These are phyloP conservation scores for Thraustochytrium sp. DNA, from an alignment of 352 stramenopile species.

Conservation along the genomic window DNA sequence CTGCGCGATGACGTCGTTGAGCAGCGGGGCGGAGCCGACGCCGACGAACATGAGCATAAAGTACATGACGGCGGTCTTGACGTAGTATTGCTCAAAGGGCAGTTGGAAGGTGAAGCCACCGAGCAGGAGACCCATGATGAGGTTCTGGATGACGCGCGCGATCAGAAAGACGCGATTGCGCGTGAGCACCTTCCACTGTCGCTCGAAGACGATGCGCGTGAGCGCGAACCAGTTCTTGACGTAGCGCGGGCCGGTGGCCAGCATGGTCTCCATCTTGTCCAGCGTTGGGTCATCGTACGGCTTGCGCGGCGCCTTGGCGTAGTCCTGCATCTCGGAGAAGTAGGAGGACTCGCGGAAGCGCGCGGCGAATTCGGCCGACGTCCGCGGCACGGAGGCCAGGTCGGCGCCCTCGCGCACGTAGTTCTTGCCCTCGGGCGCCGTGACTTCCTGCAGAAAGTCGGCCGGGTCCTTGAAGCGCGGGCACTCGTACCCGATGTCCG, in stretches of 20 bases:
- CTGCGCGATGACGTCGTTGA: conserved; percentile 59
- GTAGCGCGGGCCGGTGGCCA: not conserved
- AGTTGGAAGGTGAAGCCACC: conserved; percentile 52
- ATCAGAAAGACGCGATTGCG: conserved; percentile 60
- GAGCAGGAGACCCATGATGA: conserved; percentile 54
- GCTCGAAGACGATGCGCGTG: conserved; percentile 48
- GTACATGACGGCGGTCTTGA: conserved; percentile 10
- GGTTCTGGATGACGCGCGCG: conserved; percentile 58
- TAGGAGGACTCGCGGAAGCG: conserved; percentile 1
- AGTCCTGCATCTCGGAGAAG: not conserved
- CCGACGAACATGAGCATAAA: conserved; percentile 51
- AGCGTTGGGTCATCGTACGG: not conserved
- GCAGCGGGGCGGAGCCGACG: conserved; percentile 64
- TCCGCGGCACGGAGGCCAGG: not conserved
- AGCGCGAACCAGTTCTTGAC: not conserved
- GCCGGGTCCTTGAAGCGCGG: conserved; percentile 68
- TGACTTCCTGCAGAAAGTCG: conserved; percentile 78
- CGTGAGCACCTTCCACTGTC: conserved; percentile 65
- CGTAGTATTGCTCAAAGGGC: not conserved
- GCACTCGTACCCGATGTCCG: conserved; percentile 56
- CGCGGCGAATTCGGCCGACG: not conserved
- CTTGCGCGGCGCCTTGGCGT: not conserved
- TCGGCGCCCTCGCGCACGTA: conserved; percentile 46
- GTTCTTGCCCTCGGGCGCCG: conserved; percentile 55
- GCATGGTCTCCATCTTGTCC: not conserved